Evolutionary conservation across 148 eudicot genomes (phyloP).

Genomic region (Pouteria glomerata): DNA sequence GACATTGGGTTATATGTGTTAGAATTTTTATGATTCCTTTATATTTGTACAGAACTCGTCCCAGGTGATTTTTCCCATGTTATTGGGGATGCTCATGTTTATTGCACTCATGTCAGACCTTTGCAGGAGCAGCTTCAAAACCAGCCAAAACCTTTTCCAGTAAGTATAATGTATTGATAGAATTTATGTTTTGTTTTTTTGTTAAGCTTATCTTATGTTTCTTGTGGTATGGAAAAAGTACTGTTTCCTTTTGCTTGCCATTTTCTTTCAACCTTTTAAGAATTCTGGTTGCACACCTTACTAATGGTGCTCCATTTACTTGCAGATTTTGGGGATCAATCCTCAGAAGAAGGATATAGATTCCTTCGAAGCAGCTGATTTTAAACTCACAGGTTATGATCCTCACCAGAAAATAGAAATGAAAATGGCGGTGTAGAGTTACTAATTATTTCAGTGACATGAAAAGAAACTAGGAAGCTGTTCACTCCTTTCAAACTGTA

Average conservation of each 20-base stretch:
- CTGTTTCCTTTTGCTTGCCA: neutral
- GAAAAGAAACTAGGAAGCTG: neutral
- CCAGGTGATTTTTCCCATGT: conserved; percentile 89
- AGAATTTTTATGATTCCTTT: neutral
- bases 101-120: conserved; percentile 69
- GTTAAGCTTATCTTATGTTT: neutral
- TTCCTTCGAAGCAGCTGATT: conserved; percentile 67
- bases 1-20: neutral
- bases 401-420: conserved; percentile 88
- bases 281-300: neutral
- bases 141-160: conserved; percentile 82
- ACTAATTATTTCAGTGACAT: neutral
- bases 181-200: conserved; percentile 1
- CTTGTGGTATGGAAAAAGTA: neutral
- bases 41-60: conserved; percentile 47
- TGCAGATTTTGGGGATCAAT: conserved; percentile 74
- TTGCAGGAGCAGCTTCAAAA: conserved; percentile 76
- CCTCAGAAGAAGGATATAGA: conserved; percentile 68
- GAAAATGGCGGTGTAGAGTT: conserved; percentile 79
- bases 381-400: conserved; percentile 64
- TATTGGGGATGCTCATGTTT: conserved; percentile 93
- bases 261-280: neutral
- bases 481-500: neutral
- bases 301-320: neutral
- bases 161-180: conserved; percentile 25